phyloP scores from a whole-genome alignment of 331 rosid species.

The Malus hybrid region DNA sequence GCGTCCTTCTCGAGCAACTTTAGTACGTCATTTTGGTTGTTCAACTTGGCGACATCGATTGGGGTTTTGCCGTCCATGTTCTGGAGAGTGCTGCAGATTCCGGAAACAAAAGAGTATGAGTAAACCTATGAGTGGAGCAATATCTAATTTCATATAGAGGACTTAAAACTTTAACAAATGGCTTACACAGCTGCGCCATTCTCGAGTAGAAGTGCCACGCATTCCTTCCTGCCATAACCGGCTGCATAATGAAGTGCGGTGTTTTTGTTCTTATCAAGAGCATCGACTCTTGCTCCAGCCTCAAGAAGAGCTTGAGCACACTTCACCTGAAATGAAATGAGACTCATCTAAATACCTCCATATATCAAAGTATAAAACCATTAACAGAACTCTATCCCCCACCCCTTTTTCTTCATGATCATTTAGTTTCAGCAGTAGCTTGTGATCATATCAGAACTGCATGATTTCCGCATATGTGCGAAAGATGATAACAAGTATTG shows the following conservation, averaged over 20 bases:
- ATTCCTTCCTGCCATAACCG: constrained; percentile 95
- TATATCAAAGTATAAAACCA: background rate
- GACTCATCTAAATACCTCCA: background rate
- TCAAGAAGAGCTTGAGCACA: constrained; percentile 89
- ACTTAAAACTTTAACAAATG: background rate
- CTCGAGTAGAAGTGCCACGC: constrained; percentile 87
- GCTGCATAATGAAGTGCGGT: constrained; percentile 99
- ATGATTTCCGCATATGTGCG: background rate
- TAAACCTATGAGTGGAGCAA: background rate
- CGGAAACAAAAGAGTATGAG: background rate
- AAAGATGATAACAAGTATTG: background rate
- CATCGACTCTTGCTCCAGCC: constrained; percentile 94
- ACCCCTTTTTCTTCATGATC: background rate
- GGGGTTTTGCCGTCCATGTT: constrained; percentile 99
- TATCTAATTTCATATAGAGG: background rate
- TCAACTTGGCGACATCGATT: constrained; percentile 92
- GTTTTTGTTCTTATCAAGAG: constrained; percentile 93
- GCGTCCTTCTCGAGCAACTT: constrained; percentile 97
- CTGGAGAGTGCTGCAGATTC: constrained; percentile 76
- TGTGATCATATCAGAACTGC: background rate
- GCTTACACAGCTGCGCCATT: constrained; percentile 98
- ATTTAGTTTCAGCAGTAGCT: background rate
- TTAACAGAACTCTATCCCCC: background rate
- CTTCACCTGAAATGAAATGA: constrained; percentile 53
- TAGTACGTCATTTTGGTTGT: constrained; percentile 81